phyloP scores from a whole-genome alignment of 2,329 filamentous ascomycete genomes.

The Coniochaeta sp. region DNA sequence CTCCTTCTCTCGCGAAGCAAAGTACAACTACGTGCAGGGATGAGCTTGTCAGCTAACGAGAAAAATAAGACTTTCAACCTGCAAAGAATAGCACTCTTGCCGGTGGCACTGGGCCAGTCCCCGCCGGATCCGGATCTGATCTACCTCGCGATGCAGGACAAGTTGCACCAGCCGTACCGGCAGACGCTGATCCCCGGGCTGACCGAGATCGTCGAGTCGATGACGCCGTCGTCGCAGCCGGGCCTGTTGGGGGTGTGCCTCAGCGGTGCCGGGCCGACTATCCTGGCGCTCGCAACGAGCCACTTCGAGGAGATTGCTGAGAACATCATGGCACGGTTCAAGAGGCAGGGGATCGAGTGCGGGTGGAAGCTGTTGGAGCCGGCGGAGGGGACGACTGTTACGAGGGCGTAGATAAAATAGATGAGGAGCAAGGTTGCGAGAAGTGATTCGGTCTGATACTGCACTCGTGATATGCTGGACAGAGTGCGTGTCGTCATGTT shows the following conservation, averaged over 20 bases:
- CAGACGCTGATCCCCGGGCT: constrained; percentile 87
- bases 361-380: constrained; percentile 84
- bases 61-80: constrained; percentile 77
- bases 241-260: constrained; percentile 91
- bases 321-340: constrained; percentile 69
- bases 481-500: too few relatives aligned
- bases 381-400: constrained; percentile 59
- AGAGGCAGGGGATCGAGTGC: constrained; percentile 66
- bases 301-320: constrained; percentile 84
- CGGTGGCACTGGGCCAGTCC: constrained; percentile 80
- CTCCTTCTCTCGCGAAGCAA: neutral
- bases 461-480: neutral
- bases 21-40: neutral
- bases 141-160: constrained; percentile 97
- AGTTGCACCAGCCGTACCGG: constrained; percentile 93
- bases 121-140: constrained; percentile 91
- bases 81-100: constrained; percentile 85
- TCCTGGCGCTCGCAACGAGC: constrained; percentile 82
- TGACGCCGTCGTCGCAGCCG: constrained; percentile 79
- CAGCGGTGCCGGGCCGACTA: constrained; percentile 90
- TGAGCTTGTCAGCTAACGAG: constrained; percentile 5
- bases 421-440: neutral
- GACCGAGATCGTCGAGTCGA: constrained; percentile 81
- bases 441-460: neutral
- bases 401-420: constrained; percentile 21